phyloP scores from a whole-genome alignment of 352 stramenopile genomes.

The Phytopythium boreale region DNA sequence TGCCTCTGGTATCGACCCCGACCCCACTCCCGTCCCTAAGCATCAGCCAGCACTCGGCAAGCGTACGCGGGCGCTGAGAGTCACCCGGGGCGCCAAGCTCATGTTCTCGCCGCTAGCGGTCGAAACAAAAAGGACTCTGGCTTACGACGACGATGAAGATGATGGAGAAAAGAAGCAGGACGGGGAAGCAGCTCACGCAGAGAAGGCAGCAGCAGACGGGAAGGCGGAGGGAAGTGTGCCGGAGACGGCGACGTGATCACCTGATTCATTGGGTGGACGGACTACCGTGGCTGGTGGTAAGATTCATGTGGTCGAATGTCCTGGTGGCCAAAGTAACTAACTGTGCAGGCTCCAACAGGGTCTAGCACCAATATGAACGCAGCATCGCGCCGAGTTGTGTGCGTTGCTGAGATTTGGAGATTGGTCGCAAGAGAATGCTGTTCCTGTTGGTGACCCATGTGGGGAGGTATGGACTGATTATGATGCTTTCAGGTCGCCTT shows the following conservation, averaged over 20 bases:
- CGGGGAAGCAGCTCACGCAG: background rate
- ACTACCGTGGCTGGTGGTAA: background rate
- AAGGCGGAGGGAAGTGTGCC: background rate
- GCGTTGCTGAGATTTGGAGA: background rate
- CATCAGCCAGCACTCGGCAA: conserved; percentile 11
- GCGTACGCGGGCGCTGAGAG: conserved; percentile 22
- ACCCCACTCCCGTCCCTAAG: conserved; percentile 7
- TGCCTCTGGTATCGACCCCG: background rate
- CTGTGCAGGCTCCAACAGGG: background rate
- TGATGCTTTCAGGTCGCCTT: background rate
- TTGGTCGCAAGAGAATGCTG: background rate
- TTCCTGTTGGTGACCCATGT: background rate
- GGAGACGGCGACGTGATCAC: background rate
- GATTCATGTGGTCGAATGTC: background rate
- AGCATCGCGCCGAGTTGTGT: background rate
- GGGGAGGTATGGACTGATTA: background rate
- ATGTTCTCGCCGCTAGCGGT: conserved; percentile 42
- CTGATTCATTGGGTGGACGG: background rate
- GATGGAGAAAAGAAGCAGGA: background rate
- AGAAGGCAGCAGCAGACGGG: background rate
- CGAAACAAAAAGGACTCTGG: conserved; percentile 15
- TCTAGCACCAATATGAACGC: background rate
- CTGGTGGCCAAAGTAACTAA: background rate
- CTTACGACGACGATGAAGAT: conserved; percentile 5
- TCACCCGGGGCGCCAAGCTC: conserved; percentile 29